Percentiles rank a stretch among this genome's conserved stretches.
Conservation (phyloP, 108 stramenopile species). For the Chaetoceros muelleri region DNA sequence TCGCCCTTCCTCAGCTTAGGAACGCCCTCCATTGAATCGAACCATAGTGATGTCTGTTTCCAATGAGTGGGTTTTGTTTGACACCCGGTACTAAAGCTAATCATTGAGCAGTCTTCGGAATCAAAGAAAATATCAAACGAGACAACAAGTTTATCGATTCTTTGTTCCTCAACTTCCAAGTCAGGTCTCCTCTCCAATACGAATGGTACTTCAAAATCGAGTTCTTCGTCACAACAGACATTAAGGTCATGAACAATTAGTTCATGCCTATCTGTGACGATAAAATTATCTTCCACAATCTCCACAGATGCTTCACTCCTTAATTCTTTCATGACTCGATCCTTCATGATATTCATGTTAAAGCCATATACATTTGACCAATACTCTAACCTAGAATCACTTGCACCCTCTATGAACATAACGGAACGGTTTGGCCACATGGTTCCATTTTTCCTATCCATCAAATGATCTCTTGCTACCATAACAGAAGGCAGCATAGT, state of each 20-base stretch:
- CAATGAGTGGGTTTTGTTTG: constrained; percentile 75
- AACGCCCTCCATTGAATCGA: constrained; percentile 29
- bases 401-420: constrained; percentile 36
- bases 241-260: constrained; percentile 51
- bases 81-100: constrained; percentile 70
- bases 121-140: constrained; percentile 78
- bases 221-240: constrained; percentile 53
- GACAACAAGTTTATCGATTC: constrained; percentile 56
- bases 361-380: constrained; percentile 81
- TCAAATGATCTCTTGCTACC: constrained; percentile 49
- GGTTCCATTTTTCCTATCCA: constrained; percentile 24
- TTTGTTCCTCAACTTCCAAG: not conserved
- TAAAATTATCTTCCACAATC: constrained; percentile 37
- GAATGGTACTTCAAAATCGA: constrained; percentile 40
- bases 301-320: constrained; percentile 50
- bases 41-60: constrained; percentile 82
- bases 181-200: constrained; percentile 8
- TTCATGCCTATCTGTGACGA: constrained; percentile 39
- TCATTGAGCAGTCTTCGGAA: constrained; percentile 31
- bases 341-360: constrained; percentile 73
- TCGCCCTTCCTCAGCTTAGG: constrained; percentile 20
- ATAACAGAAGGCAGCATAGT: constrained; percentile 83
- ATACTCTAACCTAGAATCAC: constrained; percentile 23
- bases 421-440: constrained; percentile 40
- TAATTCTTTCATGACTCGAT: constrained; percentile 51